phyloP scores from a whole-genome alignment of 805 yeast genomes.

The Kodamaea fukazawae region DNA sequence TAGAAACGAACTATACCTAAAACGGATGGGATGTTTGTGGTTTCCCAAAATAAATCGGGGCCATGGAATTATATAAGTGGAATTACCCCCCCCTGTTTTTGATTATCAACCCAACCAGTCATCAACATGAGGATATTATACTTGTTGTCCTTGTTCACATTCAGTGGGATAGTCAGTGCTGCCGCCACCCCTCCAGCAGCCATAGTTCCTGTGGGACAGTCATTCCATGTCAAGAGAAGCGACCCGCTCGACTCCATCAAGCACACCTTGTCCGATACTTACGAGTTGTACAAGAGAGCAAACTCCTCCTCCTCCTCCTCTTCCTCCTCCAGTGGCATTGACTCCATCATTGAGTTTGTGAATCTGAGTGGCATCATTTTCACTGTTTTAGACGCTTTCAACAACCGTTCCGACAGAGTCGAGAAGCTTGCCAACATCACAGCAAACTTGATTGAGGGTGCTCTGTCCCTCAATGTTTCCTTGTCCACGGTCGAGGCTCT shows the following conservation, averaged over 20 bases:
- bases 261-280: conserved; percentile 14
- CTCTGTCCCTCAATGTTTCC: conserved; percentile 3
- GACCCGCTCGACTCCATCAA: not conserved
- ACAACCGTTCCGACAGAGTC: conserved; percentile 28
- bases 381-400: conserved; percentile 33
- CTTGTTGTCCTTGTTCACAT: conserved; percentile 10
- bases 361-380: conserved; percentile 36
- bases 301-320: conserved; percentile 6
- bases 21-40: not conserved
- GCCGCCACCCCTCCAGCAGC: too few relatives aligned
- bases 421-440: conserved; percentile 31
- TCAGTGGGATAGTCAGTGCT: conserved; percentile 16
- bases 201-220: too few relatives aligned
- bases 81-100: not conserved
- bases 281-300: conserved; percentile 6
- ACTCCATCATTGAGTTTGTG: conserved; percentile 15
- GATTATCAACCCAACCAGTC: not conserved
- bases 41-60: not conserved
- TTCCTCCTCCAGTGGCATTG: not conserved
- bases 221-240: conserved; percentile 7
- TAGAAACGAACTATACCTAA: not conserved
- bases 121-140: conserved; percentile 14
- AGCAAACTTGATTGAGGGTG: conserved; percentile 16
- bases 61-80: not conserved
- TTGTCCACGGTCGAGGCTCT: conserved; percentile 1